These are phyloP conservation scores for Xylaria sp. DNA, from an alignment of 2,329 filamentous ascomycete species.

Conservation along the genomic window DNA sequence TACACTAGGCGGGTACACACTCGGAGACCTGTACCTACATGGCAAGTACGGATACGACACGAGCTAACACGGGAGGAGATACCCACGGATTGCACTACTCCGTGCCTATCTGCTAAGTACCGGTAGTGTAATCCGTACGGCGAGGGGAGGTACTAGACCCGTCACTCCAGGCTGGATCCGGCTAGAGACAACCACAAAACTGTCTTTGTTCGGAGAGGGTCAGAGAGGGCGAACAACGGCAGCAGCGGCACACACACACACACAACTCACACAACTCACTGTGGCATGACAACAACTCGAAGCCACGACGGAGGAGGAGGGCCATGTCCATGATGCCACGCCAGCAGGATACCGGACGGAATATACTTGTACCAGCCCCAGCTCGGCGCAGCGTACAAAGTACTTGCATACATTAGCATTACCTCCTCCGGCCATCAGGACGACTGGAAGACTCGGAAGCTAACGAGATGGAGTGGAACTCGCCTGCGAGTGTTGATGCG, in stretches of 20 bases:
- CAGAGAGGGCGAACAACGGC: not conserved
- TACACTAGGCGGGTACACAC: too few relatives aligned
- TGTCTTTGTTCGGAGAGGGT: slow-evolving; percentile 3
- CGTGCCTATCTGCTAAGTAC: too few relatives aligned
- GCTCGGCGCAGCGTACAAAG: too few relatives aligned
- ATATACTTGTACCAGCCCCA: too few relatives aligned
- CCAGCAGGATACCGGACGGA: slow-evolving; percentile 7
- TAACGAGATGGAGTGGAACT: slow-evolving; percentile 9
- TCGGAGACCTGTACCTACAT: too few relatives aligned
- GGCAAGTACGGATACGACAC: too few relatives aligned
- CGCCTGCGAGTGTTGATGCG: slow-evolving; percentile 13
- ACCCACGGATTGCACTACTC: too few relatives aligned
- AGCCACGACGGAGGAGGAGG: slow-evolving; percentile 19
- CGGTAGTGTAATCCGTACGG: not conserved
- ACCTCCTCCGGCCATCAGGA: not conserved
- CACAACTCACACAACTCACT: slow-evolving; percentile 6
- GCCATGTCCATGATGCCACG: slow-evolving; percentile 17
- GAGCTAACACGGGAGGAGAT: too few relatives aligned
- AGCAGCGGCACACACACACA: slow-evolving; percentile 13
- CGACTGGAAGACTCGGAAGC: not conserved
- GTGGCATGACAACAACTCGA: slow-evolving; percentile 23
- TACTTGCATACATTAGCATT: not conserved
- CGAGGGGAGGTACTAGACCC: not conserved
- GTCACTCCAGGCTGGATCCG: not conserved
- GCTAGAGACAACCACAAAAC: not conserved